These are phyloP conservation scores for Aspergillus ibericus DNA, from an alignment of 2,329 filamentous ascomycete species.

Conservation along the genomic window DNA sequence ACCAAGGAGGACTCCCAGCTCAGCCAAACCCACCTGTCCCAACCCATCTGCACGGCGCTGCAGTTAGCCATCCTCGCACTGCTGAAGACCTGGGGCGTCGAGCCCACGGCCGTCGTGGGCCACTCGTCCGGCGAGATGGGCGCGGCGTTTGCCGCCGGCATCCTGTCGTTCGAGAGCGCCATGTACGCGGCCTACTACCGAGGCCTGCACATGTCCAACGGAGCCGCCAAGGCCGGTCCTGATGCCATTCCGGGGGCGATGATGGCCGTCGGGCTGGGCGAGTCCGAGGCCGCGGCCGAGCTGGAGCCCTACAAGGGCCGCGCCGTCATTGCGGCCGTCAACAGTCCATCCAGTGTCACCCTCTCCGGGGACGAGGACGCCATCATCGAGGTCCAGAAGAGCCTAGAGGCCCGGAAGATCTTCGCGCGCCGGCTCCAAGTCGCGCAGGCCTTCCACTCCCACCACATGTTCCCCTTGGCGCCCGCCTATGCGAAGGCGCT, in stretches of 20 bases:
- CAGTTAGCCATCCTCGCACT: slow-evolving; percentile 51
- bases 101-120: slow-evolving; percentile 43
- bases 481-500: neutral
- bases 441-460: slow-evolving; percentile 25
- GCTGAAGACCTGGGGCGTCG: slow-evolving; percentile 45
- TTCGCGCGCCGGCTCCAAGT: slow-evolving; percentile 21
- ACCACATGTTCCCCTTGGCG: slow-evolving; percentile 17
- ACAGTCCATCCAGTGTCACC: slow-evolving; percentile 24
- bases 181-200: slow-evolving; percentile 15
- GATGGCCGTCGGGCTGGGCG: slow-evolving; percentile 14
- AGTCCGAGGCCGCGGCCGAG: neutral
- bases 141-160: slow-evolving; percentile 48
- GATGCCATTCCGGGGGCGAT: slow-evolving; percentile 3
- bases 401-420: slow-evolving; percentile 18
- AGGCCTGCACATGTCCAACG: neutral
- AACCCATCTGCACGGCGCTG: slow-evolving; percentile 41
- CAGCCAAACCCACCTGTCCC: neutral
- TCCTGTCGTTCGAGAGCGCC: slow-evolving; percentile 13
- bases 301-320: neutral
- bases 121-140: slow-evolving; percentile 54
- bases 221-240: neutral
- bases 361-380: slow-evolving; percentile 22
- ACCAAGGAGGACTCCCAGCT: neutral
- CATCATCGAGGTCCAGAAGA: slow-evolving; percentile 21
- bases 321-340: slow-evolving; percentile 20